Base-by-base conservation (phyloP, 2,329 filamentous ascomycete genomes). In the Didymella keratinophila region DNA sequence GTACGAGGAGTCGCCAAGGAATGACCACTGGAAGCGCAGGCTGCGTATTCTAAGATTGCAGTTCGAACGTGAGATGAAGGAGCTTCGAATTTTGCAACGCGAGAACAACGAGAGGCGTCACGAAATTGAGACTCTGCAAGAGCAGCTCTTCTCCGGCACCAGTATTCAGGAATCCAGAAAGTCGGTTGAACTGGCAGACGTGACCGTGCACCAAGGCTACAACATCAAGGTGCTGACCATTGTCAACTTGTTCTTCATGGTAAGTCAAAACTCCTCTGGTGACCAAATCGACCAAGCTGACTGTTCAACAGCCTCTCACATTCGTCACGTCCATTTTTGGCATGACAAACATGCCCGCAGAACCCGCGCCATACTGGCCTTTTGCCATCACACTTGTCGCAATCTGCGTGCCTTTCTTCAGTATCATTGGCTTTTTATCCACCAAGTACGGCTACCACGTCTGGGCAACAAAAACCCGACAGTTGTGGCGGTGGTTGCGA, bases 101-200 rank as follows among this genome's bases (percentile, higher is more conserved):
- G 79, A 82, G 54, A 87, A 87, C 56, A 82, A 85, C 63, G 79
- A 81, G 46, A 79, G 83, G 16, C 74, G 84, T 18, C 81, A 81
- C 49, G 84, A 87, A 67, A 86, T 87, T 45, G 76, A 81, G 50
- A 83, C 81, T 4, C 69, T 89, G 57, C 77, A 86, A 51, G 86
- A 88, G 58, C 86, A 88, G 69, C 79, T 89, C 0, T 89, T 88
- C 71, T 84, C 79, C 34, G 86, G 86, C 2, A 88, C 86, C n/a
- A 82, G 80, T 2, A 86, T 89, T 54, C 83, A 86, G 65, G 86
- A 88, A 70, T 83, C 81, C 39, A 76, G 86, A 14, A 82, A 86
- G 63, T 85, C 83, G 16, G 86, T 89, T 34, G 85, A 88, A 57
- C 70, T 81, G 46, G 77, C 80, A 1, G 79, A 79, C 44, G 82